Evolutionary conservation across 83 land plant genomes (phyloP), one percentile per base, ranked within the genome.

Genomic region (Picea engelmannii): DNA sequence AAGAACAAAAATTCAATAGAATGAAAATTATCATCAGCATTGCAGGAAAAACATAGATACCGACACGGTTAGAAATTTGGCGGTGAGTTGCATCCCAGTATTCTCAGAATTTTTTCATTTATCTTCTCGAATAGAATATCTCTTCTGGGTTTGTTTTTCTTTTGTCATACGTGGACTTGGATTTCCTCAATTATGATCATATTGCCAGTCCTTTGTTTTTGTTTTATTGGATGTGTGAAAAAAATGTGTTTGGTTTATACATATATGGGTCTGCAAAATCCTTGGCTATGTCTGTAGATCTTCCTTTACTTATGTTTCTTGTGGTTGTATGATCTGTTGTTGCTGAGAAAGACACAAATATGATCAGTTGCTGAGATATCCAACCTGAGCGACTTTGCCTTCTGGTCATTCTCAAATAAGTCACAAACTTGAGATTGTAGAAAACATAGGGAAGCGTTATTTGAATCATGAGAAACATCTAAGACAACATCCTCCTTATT

Each of bases 81-180:
- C 60, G 13, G 77, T 74, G 77, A 74, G 77, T 74, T 47, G 12
- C 49, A 47, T 74, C 49, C 59, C 9, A n/a, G 2, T 74, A 74
- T 24, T 9, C 76, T 13, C 16, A 21, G 58, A 47, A n/a, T 74
- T 47, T 6, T n/a, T 20, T 17, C 21, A 55, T 52, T 52, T 21
- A 15, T 74, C 16, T 74, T 47, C n/a, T 40, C 18, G 2, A 38
- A 70, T 70, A n/a, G 23, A 20, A 18, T 7, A 40, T 18, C 7
- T 70, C 49, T 17, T 70, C 75, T 70, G 75, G 75, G 75, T 15
- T 20, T 70, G 47, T 44, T 70, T 40, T 70, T 11, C 40, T 38
- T 70, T 70, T 70, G 40, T 44, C 31, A 38, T 20, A 40, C 16
- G 11, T 20, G 75, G 75, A 40, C 23, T 40, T 42, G 1, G 18